phyloP scores from a whole-genome alignment of 208 protist genomes.

The Wallacemonas sp. region DNA sequence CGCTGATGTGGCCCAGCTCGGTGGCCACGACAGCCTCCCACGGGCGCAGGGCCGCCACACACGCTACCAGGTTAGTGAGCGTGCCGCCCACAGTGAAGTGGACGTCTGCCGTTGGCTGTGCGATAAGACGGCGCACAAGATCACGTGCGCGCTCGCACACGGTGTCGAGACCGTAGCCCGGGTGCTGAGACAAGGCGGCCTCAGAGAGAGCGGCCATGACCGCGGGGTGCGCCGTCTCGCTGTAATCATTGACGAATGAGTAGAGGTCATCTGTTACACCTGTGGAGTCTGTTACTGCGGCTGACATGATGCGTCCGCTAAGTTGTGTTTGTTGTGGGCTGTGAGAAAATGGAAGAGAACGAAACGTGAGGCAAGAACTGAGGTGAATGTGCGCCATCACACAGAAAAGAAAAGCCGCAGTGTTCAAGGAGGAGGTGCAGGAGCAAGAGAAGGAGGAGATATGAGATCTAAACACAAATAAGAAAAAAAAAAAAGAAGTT shows the following conservation, averaged over 20 bases:
- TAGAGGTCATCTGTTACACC: conserved; percentile 10
- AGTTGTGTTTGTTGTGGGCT: background rate
- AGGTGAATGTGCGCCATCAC: background rate
- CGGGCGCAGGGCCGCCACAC: conserved; percentile 23
- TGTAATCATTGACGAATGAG: conserved; percentile 51
- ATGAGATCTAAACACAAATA: background rate
- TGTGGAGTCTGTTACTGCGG: background rate
- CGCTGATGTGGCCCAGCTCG: conserved; percentile 36
- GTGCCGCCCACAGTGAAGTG: conserved; percentile 44
- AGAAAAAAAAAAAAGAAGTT: conserved; percentile 1
- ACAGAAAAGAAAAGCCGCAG: background rate
- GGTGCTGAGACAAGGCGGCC: conserved; percentile 21
- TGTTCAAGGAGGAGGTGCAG: background rate
- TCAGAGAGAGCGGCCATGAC: conserved; percentile 26
- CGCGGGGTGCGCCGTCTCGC: conserved; percentile 28
- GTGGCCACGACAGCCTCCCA: conserved; percentile 43
- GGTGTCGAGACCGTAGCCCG: conserved; percentile 38
- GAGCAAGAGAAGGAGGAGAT: conserved; percentile 5
- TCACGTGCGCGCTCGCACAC: conserved; percentile 22
- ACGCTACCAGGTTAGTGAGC: conserved; percentile 37
- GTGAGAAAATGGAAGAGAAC: background rate
- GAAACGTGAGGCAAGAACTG: background rate
- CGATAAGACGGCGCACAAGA: conserved; percentile 22
- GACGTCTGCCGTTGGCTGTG: conserved; percentile 29
- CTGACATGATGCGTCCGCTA: too few species aligned